Conservation (phyloP, 768 basidiomycete genomes). For the Lyophyllum decastes region DNA sequence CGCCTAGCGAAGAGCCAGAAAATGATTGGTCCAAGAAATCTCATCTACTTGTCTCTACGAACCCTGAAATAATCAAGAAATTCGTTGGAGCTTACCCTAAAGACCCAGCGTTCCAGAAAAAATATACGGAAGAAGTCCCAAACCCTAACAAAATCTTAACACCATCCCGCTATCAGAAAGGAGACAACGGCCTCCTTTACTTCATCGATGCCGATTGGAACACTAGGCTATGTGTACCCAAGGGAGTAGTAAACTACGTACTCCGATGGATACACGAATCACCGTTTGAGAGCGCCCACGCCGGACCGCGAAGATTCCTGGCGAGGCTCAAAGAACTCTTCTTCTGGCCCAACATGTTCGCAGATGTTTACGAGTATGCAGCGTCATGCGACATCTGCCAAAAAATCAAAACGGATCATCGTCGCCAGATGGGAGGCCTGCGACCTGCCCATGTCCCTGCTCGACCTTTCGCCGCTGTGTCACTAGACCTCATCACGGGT, state of each 20-base stretch:
- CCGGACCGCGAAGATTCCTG: slow-evolving; percentile 4
- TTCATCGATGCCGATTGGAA: slow-evolving; percentile 22
- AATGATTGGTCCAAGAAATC: neutral
- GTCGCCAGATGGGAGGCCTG: neutral
- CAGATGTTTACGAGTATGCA: neutral
- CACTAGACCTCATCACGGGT: neutral
- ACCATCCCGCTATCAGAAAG: neutral
- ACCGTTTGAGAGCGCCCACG: slow-evolving; percentile 14
- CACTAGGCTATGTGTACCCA: slow-evolving; percentile 18
- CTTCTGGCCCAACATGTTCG: neutral
- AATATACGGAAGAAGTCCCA: neutral
- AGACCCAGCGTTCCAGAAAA: neutral
- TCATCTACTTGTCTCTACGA: neutral
- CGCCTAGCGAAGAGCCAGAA: neutral
- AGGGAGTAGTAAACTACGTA: neutral
- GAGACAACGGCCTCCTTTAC: slow-evolving; percentile 7
- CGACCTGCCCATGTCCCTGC: neutral
- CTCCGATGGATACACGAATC: slow-evolving; percentile 18
- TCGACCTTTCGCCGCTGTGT: neutral
- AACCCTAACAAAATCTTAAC: neutral
- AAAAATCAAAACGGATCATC: neutral
- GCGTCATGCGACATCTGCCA: neutral
- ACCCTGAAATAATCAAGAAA: neutral
- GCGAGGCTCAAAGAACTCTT: slow-evolving; percentile 7
- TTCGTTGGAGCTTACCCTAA: neutral